These are phyloP conservation scores for Mycena sp. DNA, from an alignment of 1,284 basidiomycete species.

Conservation along the genomic window DNA sequence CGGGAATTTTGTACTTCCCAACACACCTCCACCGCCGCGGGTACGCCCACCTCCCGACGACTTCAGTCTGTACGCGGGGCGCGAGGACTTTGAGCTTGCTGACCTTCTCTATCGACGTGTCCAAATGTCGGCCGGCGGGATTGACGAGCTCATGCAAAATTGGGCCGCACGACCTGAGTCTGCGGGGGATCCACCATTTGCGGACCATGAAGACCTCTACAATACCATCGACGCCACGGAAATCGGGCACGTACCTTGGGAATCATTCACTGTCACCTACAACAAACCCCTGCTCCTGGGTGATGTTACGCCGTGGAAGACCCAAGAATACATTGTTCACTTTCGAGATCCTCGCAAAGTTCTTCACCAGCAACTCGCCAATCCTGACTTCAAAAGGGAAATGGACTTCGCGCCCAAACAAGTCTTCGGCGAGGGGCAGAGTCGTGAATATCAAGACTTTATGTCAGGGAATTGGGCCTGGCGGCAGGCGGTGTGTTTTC, in stretches of 20 bases:
- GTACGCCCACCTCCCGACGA: no score
- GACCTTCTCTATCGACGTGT: no score
- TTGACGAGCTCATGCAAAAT: conserved; percentile 27
- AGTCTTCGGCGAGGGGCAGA: conserved; percentile 40
- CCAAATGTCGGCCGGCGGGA: conserved; percentile 26
- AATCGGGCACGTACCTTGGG: not conserved
- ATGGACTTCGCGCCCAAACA: no score
- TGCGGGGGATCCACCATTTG: not conserved
- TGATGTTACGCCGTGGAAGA: conserved; percentile 32
- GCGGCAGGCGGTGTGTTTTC: not conserved
- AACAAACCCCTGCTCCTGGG: not conserved
- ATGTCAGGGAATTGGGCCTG: no score
- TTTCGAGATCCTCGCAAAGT: no score
- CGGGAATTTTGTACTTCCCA: no score
- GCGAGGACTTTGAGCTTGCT: no score
- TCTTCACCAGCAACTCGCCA: conserved; percentile 40
- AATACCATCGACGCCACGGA: conserved; percentile 6
- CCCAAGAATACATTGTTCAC: no score
- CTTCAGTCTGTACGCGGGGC: conserved; percentile 32
- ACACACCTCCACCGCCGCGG: no score
- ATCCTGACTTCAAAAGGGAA: conserved; percentile 37
- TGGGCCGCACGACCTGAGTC: conserved; percentile 20
- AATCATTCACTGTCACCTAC: not conserved
- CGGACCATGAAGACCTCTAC: conserved; percentile 1
- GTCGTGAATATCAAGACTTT: no score